Base-by-base conservation (phyloP, 2,329 filamentous ascomycete genomes). In the Fusarium humuli region DNA sequence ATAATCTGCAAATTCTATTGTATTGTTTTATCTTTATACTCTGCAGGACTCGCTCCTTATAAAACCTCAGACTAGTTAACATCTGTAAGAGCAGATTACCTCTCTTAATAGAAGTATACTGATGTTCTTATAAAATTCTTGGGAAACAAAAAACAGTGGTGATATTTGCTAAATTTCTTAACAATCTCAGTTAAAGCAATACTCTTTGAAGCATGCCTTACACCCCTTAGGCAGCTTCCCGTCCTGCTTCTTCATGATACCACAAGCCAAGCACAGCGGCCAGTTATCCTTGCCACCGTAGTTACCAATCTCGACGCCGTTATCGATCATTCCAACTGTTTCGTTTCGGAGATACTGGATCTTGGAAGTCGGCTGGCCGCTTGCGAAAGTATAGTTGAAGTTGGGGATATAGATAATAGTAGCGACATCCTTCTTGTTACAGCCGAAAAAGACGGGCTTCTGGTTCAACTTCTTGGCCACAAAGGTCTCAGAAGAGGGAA, bases 351-450 rank as follows among this genome's bases (percentile, higher is more conserved):
- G 14, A 25, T 61, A 61, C 16, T 61, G 58, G 6, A 61, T 61
- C 45, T 58, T 61, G 4, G 29, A 37, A 6, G 58, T 61, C 2
- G 58, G 25, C n/a, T 58, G 53, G 0, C 53, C 58, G 10, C 58
- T 61, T 44, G 27, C 37, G 6, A 25, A 61, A 1, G 58, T 61
- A n/a, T 61, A 61, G 29, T 61, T 61, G 20, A 30, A 61, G 45
- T 61, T 61, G 9, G 58, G 58, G 6, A 61, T 61, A 7, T 29
- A 61, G 12, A 61, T 61, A 2, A 61, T 61, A 3, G 58, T 61
- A 10, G 45, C 58, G 2, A 45, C 29, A 2, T 61, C 10, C 12
- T 11, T 20, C 6, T 50, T 45, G 7, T 50, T 13, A 6, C 58
- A 61, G 1, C 58, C 58, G n/a, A 61, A 61, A 14, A 61, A 58